Base-by-base conservation (phyloP, 129 eudicot genomes). In the Chrysanthemum lavandulifolium region DNA sequence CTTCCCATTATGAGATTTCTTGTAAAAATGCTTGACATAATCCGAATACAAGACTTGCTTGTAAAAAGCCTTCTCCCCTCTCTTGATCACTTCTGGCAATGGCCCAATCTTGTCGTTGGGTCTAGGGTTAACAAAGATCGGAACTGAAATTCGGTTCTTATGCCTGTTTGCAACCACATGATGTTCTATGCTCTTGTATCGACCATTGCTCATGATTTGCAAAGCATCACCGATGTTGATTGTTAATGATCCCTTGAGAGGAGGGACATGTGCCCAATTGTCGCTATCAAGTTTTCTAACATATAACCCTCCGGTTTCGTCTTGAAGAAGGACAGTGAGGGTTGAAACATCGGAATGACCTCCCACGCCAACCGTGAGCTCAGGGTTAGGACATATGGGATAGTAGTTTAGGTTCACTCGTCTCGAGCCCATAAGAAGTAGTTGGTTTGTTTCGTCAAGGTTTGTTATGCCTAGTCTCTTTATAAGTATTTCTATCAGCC, bases 331-430 rank as follows among this genome's bases (percentile, higher is more conserved):
- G 27, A 84, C 40, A 2, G 83, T 81, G 50, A 84, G 56, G 12
- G 88, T 84, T 19, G 88, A 84, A 2, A 84, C 85, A 27, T 84
- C 88, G 0, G 88, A 84, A 27, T 84, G 88, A 9, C 85, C 82
- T 4, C 88, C 88, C 5, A 84, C 88, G 4, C 88, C 88, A 1
- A 84, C 81, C 1, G 88, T 84, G 47, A 84, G 83, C 65, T 77
- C 88, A 1, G 88, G 88, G 12, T 84, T 78, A 0, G 88, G 88
- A 47, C 88, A 84, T 45, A 14, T 52, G 3, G 88, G 88, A 36
- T 84, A 84, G 76, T 80, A 84, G 63, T 84, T 84, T 50, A 84
- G 81, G 81, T 84, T 84, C 45, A 84, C 70, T 13, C 88, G 77
- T 62, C 71, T 77, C 7, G 88, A 84, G 2, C 88, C 85, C 80